A percentile compares a stretch with the other conserved stretches of the same genome.
These are phyloP conservation scores for Podochytrium sp. DNA, from an alignment of 192 early-diverging fungal species.

Conservation along the genomic window DNA sequence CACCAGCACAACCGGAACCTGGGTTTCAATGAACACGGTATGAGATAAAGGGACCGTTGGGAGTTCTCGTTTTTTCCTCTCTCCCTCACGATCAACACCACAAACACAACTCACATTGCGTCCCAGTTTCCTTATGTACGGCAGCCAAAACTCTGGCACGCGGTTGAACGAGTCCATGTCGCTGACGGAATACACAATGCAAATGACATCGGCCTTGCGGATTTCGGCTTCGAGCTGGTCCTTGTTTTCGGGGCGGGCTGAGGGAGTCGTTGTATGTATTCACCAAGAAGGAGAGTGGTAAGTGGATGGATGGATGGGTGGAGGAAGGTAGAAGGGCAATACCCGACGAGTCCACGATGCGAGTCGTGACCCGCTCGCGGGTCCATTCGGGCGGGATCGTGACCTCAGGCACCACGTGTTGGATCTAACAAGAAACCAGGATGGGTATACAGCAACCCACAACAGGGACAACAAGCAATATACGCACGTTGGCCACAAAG, in stretches of 20 bases:
- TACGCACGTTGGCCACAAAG: slow-evolving; percentile 86
- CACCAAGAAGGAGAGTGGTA: background rate
- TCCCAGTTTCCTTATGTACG: slow-evolving; percentile 88
- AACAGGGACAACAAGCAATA: background rate
- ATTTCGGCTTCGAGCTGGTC: slow-evolving; percentile 91
- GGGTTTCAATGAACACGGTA: background rate
- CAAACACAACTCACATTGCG: slow-evolving; percentile 74
- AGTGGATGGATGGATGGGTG: too few species aligned
- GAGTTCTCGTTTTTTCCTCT: background rate
- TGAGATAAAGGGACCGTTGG: background rate
- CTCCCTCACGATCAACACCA: background rate
- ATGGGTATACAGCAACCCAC: background rate
- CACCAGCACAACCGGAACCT: slow-evolving; percentile 92
- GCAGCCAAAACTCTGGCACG: slow-evolving; percentile 89
- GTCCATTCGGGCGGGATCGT: slow-evolving; percentile 99
- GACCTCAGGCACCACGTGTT: slow-evolving; percentile 99
- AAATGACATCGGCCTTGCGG: slow-evolving; percentile 96
- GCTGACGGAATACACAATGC: slow-evolving; percentile 95
- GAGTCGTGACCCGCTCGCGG: slow-evolving; percentile 93
- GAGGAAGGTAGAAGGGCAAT: too few species aligned
- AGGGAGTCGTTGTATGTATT: background rate
- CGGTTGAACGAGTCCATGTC: slow-evolving; percentile 84
- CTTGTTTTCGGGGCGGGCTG: slow-evolving; percentile 84
- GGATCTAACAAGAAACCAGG: slow-evolving; percentile 70
- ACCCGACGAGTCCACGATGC: slow-evolving; percentile 98